Base-by-base conservation (phyloP, 2,329 filamentous ascomycete genomes). In the Botryotinia calthae region DNA sequence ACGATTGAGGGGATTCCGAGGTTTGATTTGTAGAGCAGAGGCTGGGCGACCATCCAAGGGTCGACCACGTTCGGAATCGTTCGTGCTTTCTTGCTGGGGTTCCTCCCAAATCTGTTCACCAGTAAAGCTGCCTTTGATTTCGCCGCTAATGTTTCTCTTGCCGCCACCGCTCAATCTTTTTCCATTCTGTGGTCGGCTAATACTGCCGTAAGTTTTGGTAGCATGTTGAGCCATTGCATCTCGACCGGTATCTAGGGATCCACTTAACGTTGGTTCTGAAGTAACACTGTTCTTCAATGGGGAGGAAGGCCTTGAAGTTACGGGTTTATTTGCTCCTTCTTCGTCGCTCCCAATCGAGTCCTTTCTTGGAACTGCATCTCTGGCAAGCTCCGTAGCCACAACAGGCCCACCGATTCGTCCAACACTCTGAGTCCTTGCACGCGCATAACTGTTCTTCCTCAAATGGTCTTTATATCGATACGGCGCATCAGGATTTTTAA, bases 101-200 rank as follows among this genome's bases (percentile, higher is more conserved):
- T 98, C 95, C 81, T 98, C 95, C 86, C 94, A 98, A 74, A 98
- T 95, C 79, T 93, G 90, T 80, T 94, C 91, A 48, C 90, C 89
- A 2, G 90, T 91, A 80, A 93, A 94, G 2, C 90, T 87, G 37
- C 76, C 74, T 71, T 87, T 84, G 73, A 90, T 83, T 79, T 92
- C 90, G 31, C 90, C 91, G 79, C 91, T 94, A 78, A 90, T 87
- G 76, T 92, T 92, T 74, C 92, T 87, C 81, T 88, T 80, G 12
- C 70, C 76, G 70, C 78, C 78, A 64, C 74, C 78, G 64, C 73
- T 76, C 73, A 76, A 75, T 22, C 72, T 74, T 34, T 76, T 74
- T 37, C 73, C 67, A 22, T 73, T 72, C 34, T 56, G 63, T 28
- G 65, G 66, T 68, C 74, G 74, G 42, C 40, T 56, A 34, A 79